Evolutionary conservation across 2,329 filamentous ascomycete genomes (phyloP), one percentile per base, ranked within the genome.

Genomic region (Hypoxylon sp.): DNA sequence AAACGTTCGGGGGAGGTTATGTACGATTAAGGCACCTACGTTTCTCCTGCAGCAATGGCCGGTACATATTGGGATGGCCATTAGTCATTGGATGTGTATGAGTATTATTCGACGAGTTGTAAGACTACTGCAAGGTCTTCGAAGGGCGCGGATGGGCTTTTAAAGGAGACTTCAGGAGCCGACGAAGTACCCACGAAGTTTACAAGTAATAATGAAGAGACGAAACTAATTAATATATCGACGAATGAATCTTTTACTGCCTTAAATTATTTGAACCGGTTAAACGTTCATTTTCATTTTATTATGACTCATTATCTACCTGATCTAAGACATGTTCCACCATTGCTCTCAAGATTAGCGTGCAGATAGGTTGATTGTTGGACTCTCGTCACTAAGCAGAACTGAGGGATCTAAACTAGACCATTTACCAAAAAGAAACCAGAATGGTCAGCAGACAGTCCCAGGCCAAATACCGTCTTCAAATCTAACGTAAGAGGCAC

Each of bases 101-200:
- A 60, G 44, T 58, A 66, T 65, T 56, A 55, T 55, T 62, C 53
- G 60, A 65, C 56, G 35, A n/a, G 52, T 7, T 62, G 57, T 71
- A 69, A 46, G 63, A 61, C 29, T 60, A 67, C 60, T 29, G 61
- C 39, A 52, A 62, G 51, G 44, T 29, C 56, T 63, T 47, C 13
- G 37, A 58, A 44, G 44, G 59, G 53, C 11, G 55, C n/a, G 4
- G 11, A 37, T 21, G 32, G 24, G 31, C n/a, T 55, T 51, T 62
- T 19, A 15, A 54, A 48, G 29, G 44, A 60, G 54, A 13, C 37
- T 51, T 55, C 42, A 29, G 48, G 19, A 54, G 56, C 55, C 46
- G 27, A 67, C 35, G 56, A 58, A 63, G 21, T 44, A 64, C 47
- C 24, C 29, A 53, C 51, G 46, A 51, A 58, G 52, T 62, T 17